Conservation (phyloP, 1,284 basidiomycete species). For the Limonomyces culmigenus region DNA sequence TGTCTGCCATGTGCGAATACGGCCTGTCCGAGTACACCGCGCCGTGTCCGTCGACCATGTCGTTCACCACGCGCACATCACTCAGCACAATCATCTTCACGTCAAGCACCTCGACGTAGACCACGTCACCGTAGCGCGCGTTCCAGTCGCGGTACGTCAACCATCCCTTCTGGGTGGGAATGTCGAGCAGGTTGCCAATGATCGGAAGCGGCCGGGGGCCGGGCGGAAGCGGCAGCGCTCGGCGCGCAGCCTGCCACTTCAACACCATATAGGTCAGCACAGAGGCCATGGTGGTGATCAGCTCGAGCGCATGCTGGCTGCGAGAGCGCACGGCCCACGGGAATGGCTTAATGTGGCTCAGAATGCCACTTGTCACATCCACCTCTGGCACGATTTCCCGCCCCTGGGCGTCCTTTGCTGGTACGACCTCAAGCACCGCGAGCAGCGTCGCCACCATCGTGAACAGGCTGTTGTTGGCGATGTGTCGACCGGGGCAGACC, state of each 20-base stretch:
- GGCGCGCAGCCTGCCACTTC: no score
- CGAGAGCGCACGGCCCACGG: no score
- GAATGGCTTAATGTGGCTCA: no score
- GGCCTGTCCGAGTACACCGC: conserved; percentile 3
- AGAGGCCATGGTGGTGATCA: no score
- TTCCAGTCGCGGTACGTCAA: no score
- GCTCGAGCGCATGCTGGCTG: no score
- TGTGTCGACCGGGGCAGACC: conserved; percentile 8
- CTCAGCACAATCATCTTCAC: conserved; percentile 4
- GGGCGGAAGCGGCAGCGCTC: no score
- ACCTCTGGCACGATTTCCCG: conserved; percentile 7
- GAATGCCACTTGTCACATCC: no score
- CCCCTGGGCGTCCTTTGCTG: conserved; percentile 8
- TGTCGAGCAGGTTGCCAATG: no score
- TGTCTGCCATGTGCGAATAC: not conserved
- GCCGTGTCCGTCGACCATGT: conserved; percentile 3
- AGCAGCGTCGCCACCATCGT: conserved; percentile 9
- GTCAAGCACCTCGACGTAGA: not conserved
- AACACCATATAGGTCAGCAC: no score
- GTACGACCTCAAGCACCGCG: conserved; percentile 11
- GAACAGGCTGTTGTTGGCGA: conserved; percentile 12
- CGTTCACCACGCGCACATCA: conserved; percentile 1
- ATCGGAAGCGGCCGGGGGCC: no score
- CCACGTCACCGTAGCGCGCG: conserved; percentile 2
- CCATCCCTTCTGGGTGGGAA: no score